Conservation (phyloP, 2,329 filamentous ascomycete genomes). For the Ilyonectria robusta region DNA sequence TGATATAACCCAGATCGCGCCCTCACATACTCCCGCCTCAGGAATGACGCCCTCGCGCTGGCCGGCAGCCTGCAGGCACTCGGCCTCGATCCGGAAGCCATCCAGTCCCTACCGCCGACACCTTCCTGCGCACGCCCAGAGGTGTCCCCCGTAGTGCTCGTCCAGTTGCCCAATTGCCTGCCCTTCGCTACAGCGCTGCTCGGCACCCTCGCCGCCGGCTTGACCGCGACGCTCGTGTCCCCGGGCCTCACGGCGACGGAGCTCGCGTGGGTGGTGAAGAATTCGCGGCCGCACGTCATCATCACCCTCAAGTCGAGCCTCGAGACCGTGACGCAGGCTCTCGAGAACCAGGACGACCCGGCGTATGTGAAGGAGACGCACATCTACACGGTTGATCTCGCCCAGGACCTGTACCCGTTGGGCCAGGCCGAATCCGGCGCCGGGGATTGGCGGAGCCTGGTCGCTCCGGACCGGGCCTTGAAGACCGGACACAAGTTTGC, state of each 20-base stretch:
- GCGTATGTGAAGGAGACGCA: conserved; percentile 63
- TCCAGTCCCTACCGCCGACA: conserved; percentile 55
- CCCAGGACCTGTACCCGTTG: conserved; percentile 52
- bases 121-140: conserved; percentile 55
- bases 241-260: conserved; percentile 57
- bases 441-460: conserved; percentile 73
- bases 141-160: conserved; percentile 58
- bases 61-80: conserved; percentile 54
- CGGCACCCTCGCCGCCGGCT: conserved; percentile 56
- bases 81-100: conserved; percentile 53
- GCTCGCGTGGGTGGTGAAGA: conserved; percentile 58
- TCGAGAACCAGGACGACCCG: conserved; percentile 52
- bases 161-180: conserved; percentile 60
- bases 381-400: conserved; percentile 68
- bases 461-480: conserved; percentile 68
- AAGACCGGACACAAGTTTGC: conserved; percentile 56
- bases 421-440: conserved; percentile 5
- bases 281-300: conserved; percentile 55
- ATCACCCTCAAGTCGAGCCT: conserved; percentile 53
- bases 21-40: conserved; percentile 53
- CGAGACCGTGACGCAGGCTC: conserved; percentile 51
- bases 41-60: conserved; percentile 53
- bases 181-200: conserved; percentile 55
- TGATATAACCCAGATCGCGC: conserved; percentile 48
- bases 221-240: conserved; percentile 58